Evolutionary conservation across 371 early-diverging fungal genomes (phyloP).

Genomic region (Mucor indicus): DNA sequence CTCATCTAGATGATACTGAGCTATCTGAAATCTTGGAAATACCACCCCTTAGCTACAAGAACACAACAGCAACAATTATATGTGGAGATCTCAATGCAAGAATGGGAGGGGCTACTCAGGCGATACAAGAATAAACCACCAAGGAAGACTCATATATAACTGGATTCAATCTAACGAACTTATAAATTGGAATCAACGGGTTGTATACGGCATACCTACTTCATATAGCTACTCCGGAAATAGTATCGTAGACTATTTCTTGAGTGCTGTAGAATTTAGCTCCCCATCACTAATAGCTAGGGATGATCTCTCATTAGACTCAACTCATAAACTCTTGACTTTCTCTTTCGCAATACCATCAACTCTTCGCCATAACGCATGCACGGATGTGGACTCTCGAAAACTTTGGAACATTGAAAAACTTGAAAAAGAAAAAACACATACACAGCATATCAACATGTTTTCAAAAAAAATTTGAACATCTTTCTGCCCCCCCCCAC

Average conservation of each 20-base stretch:
- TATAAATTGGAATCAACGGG: not conserved
- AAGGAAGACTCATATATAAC: not conserved
- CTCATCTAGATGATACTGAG: not conserved
- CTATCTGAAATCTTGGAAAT: not conserved
- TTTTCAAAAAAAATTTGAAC: no score
- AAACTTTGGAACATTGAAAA: no score
- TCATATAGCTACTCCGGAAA: not conserved
- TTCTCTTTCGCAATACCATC: no score
- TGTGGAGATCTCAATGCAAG: slow-evolving; percentile 14
- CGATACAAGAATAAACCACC: not conserved
- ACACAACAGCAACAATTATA: slow-evolving; percentile 1
- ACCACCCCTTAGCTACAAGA: not conserved
- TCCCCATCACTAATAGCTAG: not conserved
- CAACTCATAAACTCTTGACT: no score
- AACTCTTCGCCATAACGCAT: no score
- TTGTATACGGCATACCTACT: not conserved
- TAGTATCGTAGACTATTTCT: not conserved
- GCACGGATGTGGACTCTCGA: no score
- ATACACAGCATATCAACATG: no score
- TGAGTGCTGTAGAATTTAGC: not conserved
- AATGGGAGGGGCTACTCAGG: not conserved
- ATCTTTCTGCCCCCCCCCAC: no score
- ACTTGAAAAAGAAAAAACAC: no score
- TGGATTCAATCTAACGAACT: not conserved
- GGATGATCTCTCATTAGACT: not conserved